Percentiles rank a stretch among this genome's conserved stretches.
phyloP scores from a whole-genome alignment of 2,329 filamentous ascomycete species.

The Botrytis paeoniae region DNA sequence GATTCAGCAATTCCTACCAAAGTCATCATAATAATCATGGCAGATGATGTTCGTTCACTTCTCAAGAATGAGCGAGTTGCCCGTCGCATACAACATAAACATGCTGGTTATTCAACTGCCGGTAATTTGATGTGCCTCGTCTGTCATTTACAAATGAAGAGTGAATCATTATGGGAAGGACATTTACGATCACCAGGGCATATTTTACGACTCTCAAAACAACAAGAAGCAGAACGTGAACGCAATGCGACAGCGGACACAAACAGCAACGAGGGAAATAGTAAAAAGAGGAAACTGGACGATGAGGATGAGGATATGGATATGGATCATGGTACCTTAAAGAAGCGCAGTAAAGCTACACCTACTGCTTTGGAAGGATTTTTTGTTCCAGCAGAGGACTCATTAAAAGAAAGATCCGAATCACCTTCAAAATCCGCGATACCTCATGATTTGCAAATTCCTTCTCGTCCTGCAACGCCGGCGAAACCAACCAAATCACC shows the following conservation, averaged over 20 bases:
- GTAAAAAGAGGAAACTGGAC: slow-evolving; percentile 52
- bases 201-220: slow-evolving; percentile 40
- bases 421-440: slow-evolving; percentile 16
- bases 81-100: slow-evolving; percentile 68
- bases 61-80: slow-evolving; percentile 74
- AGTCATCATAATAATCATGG: slow-evolving; percentile 49
- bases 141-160: slow-evolving; percentile 63
- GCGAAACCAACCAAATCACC: slow-evolving; percentile 43
- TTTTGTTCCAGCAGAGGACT: slow-evolving; percentile 32
- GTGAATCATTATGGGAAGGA: slow-evolving; percentile 64
- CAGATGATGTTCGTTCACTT: slow-evolving; percentile 78
- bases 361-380: slow-evolving; percentile 38
- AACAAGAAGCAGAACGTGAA: slow-evolving; percentile 21
- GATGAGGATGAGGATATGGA: slow-evolving; percentile 38
- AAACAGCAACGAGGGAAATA: slow-evolving; percentile 18
- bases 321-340: slow-evolving; percentile 40
- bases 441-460: slow-evolving; percentile 55
- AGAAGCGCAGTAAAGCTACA: slow-evolving; percentile 45
- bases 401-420: neutral
- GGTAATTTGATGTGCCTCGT: slow-evolving; percentile 66
- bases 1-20: neutral
- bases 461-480: slow-evolving; percentile 61
- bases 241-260: slow-evolving; percentile 5
- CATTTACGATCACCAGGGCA: slow-evolving; percentile 53
- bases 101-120: slow-evolving; percentile 64